A percentile compares a stretch with the other conserved stretches of the same genome.
phyloP scores from a whole-genome alignment of 2,329 filamentous ascomycete genomes.

The Colletotrichum tamarilloi region DNA sequence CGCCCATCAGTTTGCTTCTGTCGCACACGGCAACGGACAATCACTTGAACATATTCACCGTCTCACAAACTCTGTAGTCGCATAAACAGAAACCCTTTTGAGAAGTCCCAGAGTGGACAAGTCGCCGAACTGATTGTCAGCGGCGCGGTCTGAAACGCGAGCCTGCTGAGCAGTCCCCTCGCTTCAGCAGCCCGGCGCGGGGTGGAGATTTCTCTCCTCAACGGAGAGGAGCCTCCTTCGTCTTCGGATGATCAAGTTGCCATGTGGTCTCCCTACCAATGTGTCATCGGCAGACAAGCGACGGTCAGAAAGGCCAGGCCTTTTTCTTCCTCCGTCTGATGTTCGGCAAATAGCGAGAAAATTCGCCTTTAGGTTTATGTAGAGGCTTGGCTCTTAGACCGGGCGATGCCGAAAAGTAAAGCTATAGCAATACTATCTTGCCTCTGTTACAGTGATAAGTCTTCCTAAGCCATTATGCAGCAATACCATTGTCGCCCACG shows the following conservation, averaged over 20 bases:
- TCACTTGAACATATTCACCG: not conserved
- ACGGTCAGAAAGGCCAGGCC: not conserved
- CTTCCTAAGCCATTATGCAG: not conserved
- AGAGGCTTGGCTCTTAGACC: not conserved
- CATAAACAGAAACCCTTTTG: not conserved
- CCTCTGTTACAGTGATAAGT: not conserved
- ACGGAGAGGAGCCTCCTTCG: not conserved
- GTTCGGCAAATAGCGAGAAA: slow-evolving; percentile 21
- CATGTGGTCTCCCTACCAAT: slow-evolving; percentile 18
- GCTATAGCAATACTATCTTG: not conserved
- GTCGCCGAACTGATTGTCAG: not conserved
- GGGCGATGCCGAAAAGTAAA: not conserved
- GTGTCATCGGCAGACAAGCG: slow-evolving; percentile 1
- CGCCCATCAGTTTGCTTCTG: not conserved
- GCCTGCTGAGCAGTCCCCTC: not conserved
- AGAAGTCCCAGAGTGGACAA: not conserved
- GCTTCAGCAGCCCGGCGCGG: not conserved
- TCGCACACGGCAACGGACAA: not conserved
- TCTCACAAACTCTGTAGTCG: not conserved
- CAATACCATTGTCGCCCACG: not conserved
- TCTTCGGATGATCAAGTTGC: not conserved
- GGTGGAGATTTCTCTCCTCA: not conserved
- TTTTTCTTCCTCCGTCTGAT: slow-evolving; percentile 17
- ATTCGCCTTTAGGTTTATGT: not conserved
- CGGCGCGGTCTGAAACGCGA: slow-evolving; percentile 22